These are phyloP conservation scores for Tylopilus orsonianus DNA, from an alignment of 1,284 basidiomycete genomes.

Conservation along the genomic window DNA sequence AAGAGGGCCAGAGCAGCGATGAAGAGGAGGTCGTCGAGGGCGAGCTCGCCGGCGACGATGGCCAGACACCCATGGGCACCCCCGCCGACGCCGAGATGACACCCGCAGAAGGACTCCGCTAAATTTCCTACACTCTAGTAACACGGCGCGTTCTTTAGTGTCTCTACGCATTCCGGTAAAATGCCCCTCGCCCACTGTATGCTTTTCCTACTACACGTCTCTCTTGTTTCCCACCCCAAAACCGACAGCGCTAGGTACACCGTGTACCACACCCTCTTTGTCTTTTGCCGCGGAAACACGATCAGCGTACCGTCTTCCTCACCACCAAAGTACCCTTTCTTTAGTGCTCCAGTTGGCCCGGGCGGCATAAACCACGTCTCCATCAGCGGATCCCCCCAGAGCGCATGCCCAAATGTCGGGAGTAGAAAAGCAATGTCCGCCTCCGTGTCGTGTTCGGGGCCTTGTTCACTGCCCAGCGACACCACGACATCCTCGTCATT, in stretches of 20 bases:
- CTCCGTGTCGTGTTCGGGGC: slow-evolving; percentile 18
- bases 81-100: slow-evolving; percentile 31
- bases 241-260: slow-evolving; percentile 58
- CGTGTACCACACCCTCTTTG: slow-evolving; percentile 74
- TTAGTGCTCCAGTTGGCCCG: slow-evolving; percentile 47
- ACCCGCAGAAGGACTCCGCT: slow-evolving; percentile 2
- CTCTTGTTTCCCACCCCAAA: slow-evolving; percentile 24
- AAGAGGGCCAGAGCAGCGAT: slow-evolving; percentile 37
- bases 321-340: slow-evolving; percentile 59
- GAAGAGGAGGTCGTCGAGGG: slow-evolving; percentile 37
- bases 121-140: slow-evolving; percentile 39
- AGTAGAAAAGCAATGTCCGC: slow-evolving; percentile 44
- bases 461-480: slow-evolving; percentile 18
- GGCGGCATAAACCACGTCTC: slow-evolving; percentile 58
- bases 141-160: slow-evolving; percentile 49
- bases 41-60: slow-evolving; percentile 34
- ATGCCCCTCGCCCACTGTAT: slow-evolving; percentile 44
- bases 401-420: slow-evolving; percentile 51
- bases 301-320: slow-evolving; percentile 38
- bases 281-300: slow-evolving; percentile 44
- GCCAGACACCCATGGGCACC: slow-evolving; percentile 24
- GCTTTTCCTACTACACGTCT: slow-evolving; percentile 10
- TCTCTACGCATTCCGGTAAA: slow-evolving; percentile 38
- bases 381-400: slow-evolving; percentile 76
- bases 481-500: slow-evolving; percentile 54